Conservation (phyloP, 345 rosid genomes). For the Brassica napus region Da-Ae NC_063437.1:16319001-16319500, state of each 20-base stretch:
- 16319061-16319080: too few relatives aligned
- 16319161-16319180: neutral
- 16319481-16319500: neutral
- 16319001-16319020: too few relatives aligned
- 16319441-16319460: neutral
- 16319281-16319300: neutral
- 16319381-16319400: neutral
- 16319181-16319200: too few relatives aligned
- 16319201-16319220: neutral
- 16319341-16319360: neutral
- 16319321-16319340: neutral
- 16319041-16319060: too few relatives aligned
- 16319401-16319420: neutral
- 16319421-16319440: neutral
- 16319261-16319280: neutral
- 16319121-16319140: neutral
- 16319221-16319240: neutral
- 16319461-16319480: neutral
- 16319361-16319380: neutral
- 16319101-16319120: too few relatives aligned
- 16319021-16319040: too few relatives aligned
- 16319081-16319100: too few relatives aligned
- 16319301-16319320: neutral
- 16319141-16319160: neutral
- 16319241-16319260: neutral